Conservation (phyloP, 345 rosid genomes). For the Salix purpurea region DNA sequence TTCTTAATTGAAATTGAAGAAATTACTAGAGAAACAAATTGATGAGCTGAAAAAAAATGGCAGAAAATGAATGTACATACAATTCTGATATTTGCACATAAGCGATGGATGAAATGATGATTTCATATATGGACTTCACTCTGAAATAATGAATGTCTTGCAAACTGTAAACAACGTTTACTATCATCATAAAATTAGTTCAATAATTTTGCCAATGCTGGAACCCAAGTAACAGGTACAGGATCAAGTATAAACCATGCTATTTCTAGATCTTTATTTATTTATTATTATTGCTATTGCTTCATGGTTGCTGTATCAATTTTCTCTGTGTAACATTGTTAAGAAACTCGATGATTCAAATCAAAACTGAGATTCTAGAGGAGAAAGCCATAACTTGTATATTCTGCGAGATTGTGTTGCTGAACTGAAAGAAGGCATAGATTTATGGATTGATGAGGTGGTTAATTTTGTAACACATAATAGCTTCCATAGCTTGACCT, state of each 20-base stretch:
- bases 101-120: not conserved
- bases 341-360: not conserved
- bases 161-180: not conserved
- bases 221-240: not conserved
- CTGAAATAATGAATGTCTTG: not conserved
- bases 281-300: too few relatives aligned
- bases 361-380: not conserved
- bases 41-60: not conserved
- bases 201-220: not conserved
- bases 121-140: not conserved
- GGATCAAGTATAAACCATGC: not conserved
- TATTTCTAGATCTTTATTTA: not conserved
- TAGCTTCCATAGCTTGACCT: not conserved
- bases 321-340: not conserved
- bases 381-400: constrained; percentile 1
- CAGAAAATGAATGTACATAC: not conserved
- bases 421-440: constrained; percentile 4
- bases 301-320: not conserved
- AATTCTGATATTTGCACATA: not conserved
- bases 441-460: constrained; percentile 24
- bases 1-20: not conserved
- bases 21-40: not conserved
- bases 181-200: not conserved
- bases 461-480: not conserved
- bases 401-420: not conserved